Evolutionary conservation across 2,329 filamentous ascomycete species (phyloP).

Genomic region (Epicoccum sorghinum): DNA sequence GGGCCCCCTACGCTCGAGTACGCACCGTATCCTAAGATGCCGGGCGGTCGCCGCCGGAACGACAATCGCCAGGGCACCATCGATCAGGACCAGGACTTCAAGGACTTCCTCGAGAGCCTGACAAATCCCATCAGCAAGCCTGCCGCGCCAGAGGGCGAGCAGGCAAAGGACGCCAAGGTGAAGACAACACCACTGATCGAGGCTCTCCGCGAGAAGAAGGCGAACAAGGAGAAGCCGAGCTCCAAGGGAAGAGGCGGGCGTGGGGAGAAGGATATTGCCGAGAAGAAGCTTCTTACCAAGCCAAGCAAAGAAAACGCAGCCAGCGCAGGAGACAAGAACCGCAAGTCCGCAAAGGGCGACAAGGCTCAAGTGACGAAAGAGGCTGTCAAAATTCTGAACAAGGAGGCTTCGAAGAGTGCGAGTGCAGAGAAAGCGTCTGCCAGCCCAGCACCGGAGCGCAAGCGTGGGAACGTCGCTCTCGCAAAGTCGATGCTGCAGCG

Average conservation of each 20-base stretch:
- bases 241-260: slow-evolving; percentile 62
- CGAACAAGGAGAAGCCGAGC: slow-evolving; percentile 67
- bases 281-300: slow-evolving; percentile 47
- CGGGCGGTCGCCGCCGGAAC: slow-evolving; percentile 72
- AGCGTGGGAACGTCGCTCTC: slow-evolving; percentile 59
- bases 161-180: slow-evolving; percentile 65
- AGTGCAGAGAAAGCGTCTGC: slow-evolving; percentile 47
- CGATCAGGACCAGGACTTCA: slow-evolving; percentile 94
- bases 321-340: slow-evolving; percentile 46
- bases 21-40: slow-evolving; percentile 82
- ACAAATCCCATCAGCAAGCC: slow-evolving; percentile 73
- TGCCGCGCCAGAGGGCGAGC: slow-evolving; percentile 59
- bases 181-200: slow-evolving; percentile 89
- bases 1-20: slow-evolving; percentile 82
- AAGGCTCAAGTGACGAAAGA: slow-evolving; percentile 71
- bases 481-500: slow-evolving; percentile 67
- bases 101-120: slow-evolving; percentile 85
- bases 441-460: slow-evolving; percentile 53
- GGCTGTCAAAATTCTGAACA: slow-evolving; percentile 64
- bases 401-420: slow-evolving; percentile 47
- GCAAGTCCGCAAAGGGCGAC: slow-evolving; percentile 52
- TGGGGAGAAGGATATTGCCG: slow-evolving; percentile 65
- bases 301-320: slow-evolving; percentile 40
- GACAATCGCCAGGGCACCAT: slow-evolving; percentile 93
- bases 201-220: slow-evolving; percentile 89